Evolutionary conservation across 2,329 filamentous ascomycete genomes (phyloP).

Genomic region (Mollisiaceae sp.): DNA sequence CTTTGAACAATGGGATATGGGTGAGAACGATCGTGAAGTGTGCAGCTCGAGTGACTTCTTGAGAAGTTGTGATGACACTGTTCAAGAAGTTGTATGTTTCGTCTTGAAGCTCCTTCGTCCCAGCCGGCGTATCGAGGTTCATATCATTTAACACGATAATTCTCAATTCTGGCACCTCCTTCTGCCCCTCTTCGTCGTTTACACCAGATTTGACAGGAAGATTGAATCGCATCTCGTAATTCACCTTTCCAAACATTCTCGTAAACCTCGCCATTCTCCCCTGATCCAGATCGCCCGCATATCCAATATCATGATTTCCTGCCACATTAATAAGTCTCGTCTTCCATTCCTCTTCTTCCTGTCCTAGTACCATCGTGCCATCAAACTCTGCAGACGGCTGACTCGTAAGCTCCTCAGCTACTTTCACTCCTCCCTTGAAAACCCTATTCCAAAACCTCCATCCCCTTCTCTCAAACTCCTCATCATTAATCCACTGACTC

Average conservation of each 20-base stretch:
- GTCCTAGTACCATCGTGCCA: conserved; percentile 39
- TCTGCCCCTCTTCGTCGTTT: conserved; percentile 51
- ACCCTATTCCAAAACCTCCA: conserved; percentile 81
- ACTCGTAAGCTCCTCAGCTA: conserved; percentile 61
- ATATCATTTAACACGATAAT: conserved; percentile 89
- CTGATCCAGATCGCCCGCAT: conserved; percentile 87
- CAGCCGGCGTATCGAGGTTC: conserved; percentile 86
- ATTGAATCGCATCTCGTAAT: conserved; percentile 85
- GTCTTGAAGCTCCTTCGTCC: conserved; percentile 69
- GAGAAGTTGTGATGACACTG: conserved; percentile 65
- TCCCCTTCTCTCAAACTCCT: conserved; percentile 78
- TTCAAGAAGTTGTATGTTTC: conserved; percentile 81
- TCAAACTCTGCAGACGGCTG: conserved; percentile 50
- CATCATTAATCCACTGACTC: conserved; percentile 90
- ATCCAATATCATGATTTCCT: conserved; percentile 96
- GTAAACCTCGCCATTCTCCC: conserved; percentile 82
- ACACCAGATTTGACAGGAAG: conserved; percentile 52
- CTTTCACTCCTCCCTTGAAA: conserved; percentile 69
- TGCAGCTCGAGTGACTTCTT: conserved; percentile 63
- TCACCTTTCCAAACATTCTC: conserved; percentile 80
- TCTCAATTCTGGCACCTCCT: conserved; percentile 71
- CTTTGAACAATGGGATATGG: conserved; percentile 89
- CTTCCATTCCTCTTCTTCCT: conserved; percentile 66
- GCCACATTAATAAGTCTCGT: conserved; percentile 84
- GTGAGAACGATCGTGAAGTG: conserved; percentile 86